A percentile compares a stretch with the other conserved stretches of the same genome.
Conservation (phyloP, 306 rosid genomes). For the Acacia melanoxylon region DNA sequence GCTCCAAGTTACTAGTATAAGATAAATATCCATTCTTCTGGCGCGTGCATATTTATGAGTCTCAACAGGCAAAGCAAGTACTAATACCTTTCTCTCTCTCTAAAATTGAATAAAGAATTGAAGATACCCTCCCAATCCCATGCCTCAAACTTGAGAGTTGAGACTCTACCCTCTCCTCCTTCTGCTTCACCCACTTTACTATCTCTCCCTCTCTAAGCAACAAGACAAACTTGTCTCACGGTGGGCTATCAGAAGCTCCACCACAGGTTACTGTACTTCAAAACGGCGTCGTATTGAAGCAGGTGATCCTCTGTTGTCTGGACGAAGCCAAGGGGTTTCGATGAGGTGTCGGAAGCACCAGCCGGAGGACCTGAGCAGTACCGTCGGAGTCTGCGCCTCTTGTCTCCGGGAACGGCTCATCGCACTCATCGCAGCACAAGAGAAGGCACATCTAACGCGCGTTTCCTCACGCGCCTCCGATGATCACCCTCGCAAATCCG, state of each 20-base stretch:
- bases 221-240: slow-evolving; percentile 40
- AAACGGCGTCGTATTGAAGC: slow-evolving; percentile 28
- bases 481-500: slow-evolving; percentile 44
- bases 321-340: neutral
- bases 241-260: neutral
- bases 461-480: slow-evolving; percentile 44
- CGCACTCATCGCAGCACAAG: slow-evolving; percentile 57
- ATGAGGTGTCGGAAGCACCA: slow-evolving; percentile 95
- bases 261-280: neutral
- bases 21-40: neutral
- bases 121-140: neutral
- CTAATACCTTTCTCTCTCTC: slow-evolving; percentile 14
- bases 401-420: slow-evolving; percentile 83
- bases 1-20: no score
- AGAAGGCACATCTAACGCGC: slow-evolving; percentile 38
- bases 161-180: slow-evolving; percentile 25
- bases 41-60: slow-evolving; percentile 3
- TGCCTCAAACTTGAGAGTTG: slow-evolving; percentile 16
- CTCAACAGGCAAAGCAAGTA: neutral
- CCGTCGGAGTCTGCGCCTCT: slow-evolving; percentile 83
- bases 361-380: slow-evolving; percentile 55
- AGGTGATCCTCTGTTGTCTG: neutral
- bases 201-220: slow-evolving; percentile 8
- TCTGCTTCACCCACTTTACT: slow-evolving; percentile 26
- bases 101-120: slow-evolving; percentile 28